phyloP scores from a whole-genome alignment of 805 yeast species.

The Starmerella etchellsii region DNA sequence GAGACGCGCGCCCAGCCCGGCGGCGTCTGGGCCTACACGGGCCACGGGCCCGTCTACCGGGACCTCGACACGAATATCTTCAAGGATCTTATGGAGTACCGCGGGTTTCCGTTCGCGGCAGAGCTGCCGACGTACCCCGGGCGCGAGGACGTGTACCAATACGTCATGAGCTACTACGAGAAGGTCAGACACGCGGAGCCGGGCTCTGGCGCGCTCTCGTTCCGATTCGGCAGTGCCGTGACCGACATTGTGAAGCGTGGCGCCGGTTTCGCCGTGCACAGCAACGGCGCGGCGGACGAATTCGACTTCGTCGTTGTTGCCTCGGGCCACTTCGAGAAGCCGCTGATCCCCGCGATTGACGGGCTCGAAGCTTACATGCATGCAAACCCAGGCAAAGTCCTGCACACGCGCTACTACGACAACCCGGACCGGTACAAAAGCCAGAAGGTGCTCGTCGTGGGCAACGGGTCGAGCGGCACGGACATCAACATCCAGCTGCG shows the following conservation, averaged over 20 bases:
- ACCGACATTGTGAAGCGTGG: constrained; percentile 25
- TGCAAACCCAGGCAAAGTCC: constrained; percentile 22
- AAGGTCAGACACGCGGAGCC: constrained; percentile 24
- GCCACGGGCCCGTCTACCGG: constrained; percentile 44
- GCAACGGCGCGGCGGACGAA: constrained; percentile 3
- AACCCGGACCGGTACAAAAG: constrained; percentile 34
- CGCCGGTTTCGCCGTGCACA: neutral
- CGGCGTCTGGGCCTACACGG: constrained; percentile 64
- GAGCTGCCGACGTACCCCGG: constrained; percentile 42
- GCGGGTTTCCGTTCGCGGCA: constrained; percentile 38
- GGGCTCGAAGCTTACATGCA: constrained; percentile 41
- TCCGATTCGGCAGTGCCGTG: neutral
- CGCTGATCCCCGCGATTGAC: constrained; percentile 41
- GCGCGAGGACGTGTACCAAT: constrained; percentile 47
- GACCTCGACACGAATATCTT: constrained; percentile 59
- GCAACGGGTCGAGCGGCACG: constrained; percentile 65
- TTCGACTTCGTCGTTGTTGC: constrained; percentile 56
- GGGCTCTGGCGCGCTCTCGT: neutral
- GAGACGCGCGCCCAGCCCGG: constrained; percentile 53
- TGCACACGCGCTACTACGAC: constrained; percentile 48
- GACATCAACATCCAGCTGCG: constrained; percentile 57
- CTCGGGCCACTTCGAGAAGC: constrained; percentile 51
- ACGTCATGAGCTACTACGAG: constrained; percentile 44
- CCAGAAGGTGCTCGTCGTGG: constrained; percentile 49
- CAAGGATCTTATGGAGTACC: constrained; percentile 52